These are phyloP conservation scores for Elaeis oleifera DNA, from an alignment of 202 grass and related monocot genomes.

Conservation along the genomic window DNA sequence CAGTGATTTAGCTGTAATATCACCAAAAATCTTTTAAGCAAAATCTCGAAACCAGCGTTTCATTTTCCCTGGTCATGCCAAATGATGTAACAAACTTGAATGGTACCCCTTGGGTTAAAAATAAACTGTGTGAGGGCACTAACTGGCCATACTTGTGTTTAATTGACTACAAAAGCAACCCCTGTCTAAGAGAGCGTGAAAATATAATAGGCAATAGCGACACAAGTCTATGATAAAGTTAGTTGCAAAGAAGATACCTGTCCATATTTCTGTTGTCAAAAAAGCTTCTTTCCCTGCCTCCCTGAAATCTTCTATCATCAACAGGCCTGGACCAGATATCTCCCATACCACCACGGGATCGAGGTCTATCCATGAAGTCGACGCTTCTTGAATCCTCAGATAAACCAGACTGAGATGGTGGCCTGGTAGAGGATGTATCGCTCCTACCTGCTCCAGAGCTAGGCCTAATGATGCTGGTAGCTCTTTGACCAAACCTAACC, in stretches of 20 bases:
- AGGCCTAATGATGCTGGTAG: conserved; percentile 31
- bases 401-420: conserved; percentile 29
- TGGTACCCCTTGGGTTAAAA: too few relatives aligned
- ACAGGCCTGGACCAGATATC: conserved; percentile 39
- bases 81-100: too few relatives aligned
- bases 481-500: conserved; percentile 65
- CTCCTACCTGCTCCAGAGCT: not conserved
- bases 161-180: too few relatives aligned
- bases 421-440: not conserved
- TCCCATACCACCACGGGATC: conserved; percentile 42
- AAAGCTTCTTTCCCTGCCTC: conserved; percentile 42
- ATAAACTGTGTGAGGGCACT: too few relatives aligned
- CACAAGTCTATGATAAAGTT: not conserved
- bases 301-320: conserved; percentile 78
- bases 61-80: too few relatives aligned
- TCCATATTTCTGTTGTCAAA: conserved; percentile 44
- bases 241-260: conserved; percentile 4
- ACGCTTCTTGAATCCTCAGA: conserved; percentile 49
- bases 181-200: not conserved
- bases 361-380: conserved; percentile 50
- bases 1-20: too few relatives aligned
- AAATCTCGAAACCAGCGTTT: too few relatives aligned
- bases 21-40: too few relatives aligned
- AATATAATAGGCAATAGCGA: not conserved
- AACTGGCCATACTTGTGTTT: too few relatives aligned